Percentiles rank a stretch among this genome's conserved stretches.
Evolutionary conservation across 208 protist genomes (phyloP).

Genomic region (Balamuthia mandrillaris): DNA sequence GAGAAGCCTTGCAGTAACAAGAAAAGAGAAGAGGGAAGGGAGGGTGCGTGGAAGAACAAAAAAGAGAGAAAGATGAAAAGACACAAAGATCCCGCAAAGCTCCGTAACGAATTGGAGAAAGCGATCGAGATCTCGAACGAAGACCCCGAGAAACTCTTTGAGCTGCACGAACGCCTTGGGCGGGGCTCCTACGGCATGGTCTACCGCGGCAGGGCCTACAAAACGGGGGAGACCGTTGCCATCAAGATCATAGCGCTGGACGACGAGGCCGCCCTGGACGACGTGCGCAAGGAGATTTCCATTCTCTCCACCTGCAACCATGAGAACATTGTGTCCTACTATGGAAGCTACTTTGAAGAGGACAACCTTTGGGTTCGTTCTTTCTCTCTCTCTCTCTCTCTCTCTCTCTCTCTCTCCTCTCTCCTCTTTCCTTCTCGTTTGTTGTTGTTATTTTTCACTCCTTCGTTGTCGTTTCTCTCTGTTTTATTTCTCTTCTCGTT

Average conservation of each 20-base stretch:
- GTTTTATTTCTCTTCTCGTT: no score
- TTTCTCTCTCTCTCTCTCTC: neutral
- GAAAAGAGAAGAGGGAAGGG: no score
- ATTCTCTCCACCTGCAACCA: constrained; percentile 63
- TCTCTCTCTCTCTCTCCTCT: neutral
- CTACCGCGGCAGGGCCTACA: neutral
- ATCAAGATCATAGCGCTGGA: constrained; percentile 35
- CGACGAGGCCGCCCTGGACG: constrained; percentile 61
- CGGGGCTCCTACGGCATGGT: constrained; percentile 19
- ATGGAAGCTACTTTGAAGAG: constrained; percentile 63
- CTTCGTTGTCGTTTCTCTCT: neutral
- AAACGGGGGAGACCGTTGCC: neutral
- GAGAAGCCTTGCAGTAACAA: no score
- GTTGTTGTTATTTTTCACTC: neutral
- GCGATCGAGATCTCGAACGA: constrained; percentile 30
- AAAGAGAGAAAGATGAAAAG: no score
- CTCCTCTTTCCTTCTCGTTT: neutral
- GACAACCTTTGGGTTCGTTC: constrained; percentile 56
- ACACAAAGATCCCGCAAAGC: no score
- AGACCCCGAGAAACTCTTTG: neutral
- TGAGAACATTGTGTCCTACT: constrained; percentile 66
- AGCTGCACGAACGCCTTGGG: neutral
- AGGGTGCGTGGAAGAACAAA: no score
- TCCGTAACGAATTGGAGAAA: no score
- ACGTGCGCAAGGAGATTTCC: constrained; percentile 67